These are phyloP conservation scores for Cryptococcus jaspeensis DNA, from an alignment of 1,284 basidiomycete species.

Conservation along the genomic window DNA sequence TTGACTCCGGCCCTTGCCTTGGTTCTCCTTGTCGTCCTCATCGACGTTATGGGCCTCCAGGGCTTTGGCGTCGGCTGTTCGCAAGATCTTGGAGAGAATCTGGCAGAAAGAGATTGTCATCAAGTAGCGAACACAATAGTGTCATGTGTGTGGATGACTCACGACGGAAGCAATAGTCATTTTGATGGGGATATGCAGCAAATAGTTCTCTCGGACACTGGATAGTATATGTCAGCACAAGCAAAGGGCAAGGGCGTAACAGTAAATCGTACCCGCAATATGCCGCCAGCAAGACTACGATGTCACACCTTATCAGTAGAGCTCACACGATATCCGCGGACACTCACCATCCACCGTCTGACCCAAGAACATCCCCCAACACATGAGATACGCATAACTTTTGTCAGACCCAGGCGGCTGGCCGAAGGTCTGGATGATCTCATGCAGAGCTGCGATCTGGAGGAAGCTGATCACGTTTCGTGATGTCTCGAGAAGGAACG, in stretches of 20 bases:
- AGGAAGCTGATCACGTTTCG: conserved; percentile 34
- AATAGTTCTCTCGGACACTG: conserved; percentile 46
- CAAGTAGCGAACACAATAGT: too few relatives aligned
- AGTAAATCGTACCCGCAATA: conserved; percentile 20
- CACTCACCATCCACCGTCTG: conserved; percentile 32
- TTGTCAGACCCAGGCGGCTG: conserved; percentile 24
- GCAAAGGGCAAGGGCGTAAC: background rate
- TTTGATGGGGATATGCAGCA: conserved; percentile 42
- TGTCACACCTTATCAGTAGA: background rate
- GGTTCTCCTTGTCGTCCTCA: conserved; percentile 21
- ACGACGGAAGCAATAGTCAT: conserved; percentile 43
- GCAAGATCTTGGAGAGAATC: conserved; percentile 48
- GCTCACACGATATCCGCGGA: background rate
- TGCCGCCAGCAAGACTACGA: conserved; percentile 23
- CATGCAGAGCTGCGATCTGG: conserved; percentile 37
- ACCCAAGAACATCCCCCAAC: conserved; percentile 43
- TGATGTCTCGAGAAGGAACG: conserved; percentile 33
- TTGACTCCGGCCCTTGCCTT: conserved; percentile 33
- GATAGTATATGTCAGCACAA: conserved; percentile 37
- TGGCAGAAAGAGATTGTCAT: conserved; percentile 6
- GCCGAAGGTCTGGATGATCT: conserved; percentile 41
- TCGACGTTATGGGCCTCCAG: conserved; percentile 42
- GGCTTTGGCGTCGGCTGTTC: conserved; percentile 42
- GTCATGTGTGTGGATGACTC: conserved; percentile 4
- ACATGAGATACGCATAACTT: conserved; percentile 47